phyloP scores from a whole-genome alignment of 129 eudicot genomes.

The Lactuca saligna region DNA sequence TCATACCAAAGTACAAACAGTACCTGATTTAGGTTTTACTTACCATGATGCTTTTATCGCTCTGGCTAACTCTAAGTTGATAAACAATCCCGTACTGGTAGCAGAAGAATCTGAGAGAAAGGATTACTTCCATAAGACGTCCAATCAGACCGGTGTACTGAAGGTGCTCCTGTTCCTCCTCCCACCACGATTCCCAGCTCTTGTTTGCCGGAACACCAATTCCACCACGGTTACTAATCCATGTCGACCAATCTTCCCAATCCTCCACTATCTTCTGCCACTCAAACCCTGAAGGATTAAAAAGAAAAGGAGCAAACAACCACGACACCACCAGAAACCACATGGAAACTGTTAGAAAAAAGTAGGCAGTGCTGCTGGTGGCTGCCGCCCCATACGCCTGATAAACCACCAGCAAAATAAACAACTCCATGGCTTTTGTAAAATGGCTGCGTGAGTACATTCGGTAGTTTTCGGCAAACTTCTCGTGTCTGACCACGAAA shows the following conservation, averaged over 20 bases:
- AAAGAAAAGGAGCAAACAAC: constrained; percentile 94
- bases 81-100: constrained; percentile 92
- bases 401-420: constrained; percentile 68
- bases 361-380: constrained; percentile 29
- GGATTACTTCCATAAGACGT: constrained; percentile 63
- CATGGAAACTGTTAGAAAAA: constrained; percentile 65
- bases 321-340: constrained; percentile 90
- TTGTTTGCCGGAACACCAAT: constrained; percentile 94
- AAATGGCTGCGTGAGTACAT: constrained; percentile 99
- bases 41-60: constrained; percentile 77
- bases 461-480: constrained; percentile 94
- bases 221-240: constrained; percentile 89
- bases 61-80: constrained; percentile 75
- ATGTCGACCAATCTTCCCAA: constrained; percentile 92
- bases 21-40: constrained; percentile 7
- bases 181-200: constrained; percentile 99
- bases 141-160: constrained; percentile 71
- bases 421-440: constrained; percentile 77
- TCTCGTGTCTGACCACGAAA: constrained; percentile 93
- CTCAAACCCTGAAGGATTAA: constrained; percentile 95
- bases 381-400: constrained; percentile 55
- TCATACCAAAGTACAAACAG: background rate
- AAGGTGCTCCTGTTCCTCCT: constrained; percentile 92
- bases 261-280: constrained; percentile 99
- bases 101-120: constrained; percentile 76